Conservation (phyloP, 2,329 filamentous ascomycete species). For the Plenodomus biglobosus region DNA sequence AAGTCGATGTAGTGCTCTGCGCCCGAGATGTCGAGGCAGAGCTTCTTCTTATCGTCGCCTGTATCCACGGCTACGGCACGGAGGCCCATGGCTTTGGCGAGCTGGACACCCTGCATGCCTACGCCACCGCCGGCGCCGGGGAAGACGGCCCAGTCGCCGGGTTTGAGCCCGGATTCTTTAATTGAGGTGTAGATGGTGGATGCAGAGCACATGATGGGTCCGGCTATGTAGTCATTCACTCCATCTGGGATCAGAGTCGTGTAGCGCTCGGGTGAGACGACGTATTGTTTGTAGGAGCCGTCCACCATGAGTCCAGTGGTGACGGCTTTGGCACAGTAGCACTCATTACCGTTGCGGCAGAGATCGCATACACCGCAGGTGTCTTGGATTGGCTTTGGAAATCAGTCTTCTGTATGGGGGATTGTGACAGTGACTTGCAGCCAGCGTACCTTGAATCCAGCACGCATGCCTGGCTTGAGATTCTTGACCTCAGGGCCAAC, state of each 20-base stretch:
- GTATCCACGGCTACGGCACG: constrained; percentile 42
- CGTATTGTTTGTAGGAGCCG: constrained; percentile 62
- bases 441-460: constrained; percentile 38
- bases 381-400: constrained; percentile 27
- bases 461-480: constrained; percentile 46
- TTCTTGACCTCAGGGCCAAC: constrained; percentile 56
- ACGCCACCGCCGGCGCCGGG: constrained; percentile 59
- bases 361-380: constrained; percentile 45
- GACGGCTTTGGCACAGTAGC: constrained; percentile 53
- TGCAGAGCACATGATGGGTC: constrained; percentile 63
- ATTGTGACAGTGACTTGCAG: too few relatives aligned
- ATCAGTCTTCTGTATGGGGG: constrained; percentile 4
- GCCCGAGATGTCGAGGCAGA: constrained; percentile 36
- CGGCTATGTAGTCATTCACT: constrained; percentile 58
- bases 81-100: constrained; percentile 46
- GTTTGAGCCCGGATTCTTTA: constrained; percentile 52
- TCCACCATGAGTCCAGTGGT: constrained; percentile 49
- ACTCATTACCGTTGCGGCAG: constrained; percentile 57
- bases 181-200: constrained; percentile 61
- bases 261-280: constrained; percentile 58
- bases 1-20: constrained; percentile 46
- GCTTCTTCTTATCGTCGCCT: constrained; percentile 39
- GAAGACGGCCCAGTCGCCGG: constrained; percentile 59
- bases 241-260: constrained; percentile 59
- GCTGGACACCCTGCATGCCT: constrained; percentile 59